Evolutionary conservation across 1,284 basidiomycete genomes (phyloP).

Genomic region (Schizophyllum amplum): DNA sequence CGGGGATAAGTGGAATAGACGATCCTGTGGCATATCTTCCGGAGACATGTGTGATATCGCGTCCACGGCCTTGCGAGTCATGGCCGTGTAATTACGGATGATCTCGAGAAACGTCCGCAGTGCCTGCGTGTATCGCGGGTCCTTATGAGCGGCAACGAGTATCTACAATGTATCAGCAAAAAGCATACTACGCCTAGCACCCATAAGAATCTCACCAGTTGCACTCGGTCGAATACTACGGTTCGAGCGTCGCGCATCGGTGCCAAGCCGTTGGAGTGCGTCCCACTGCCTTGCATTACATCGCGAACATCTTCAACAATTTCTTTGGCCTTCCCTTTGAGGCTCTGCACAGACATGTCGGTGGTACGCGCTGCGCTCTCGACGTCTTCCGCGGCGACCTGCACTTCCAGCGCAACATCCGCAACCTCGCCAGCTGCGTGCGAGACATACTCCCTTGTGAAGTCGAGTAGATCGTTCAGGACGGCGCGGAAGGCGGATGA

Average conservation of each 20-base stretch:
- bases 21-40: slow-evolving; percentile 14
- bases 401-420: slow-evolving; percentile 25
- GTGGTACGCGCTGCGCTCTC: slow-evolving; percentile 16
- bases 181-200: not conserved
- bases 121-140: slow-evolving; percentile 28
- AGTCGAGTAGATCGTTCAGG: slow-evolving; percentile 28
- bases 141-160: slow-evolving; percentile 28
- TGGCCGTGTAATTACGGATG: slow-evolving; percentile 31
- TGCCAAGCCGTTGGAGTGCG: slow-evolving; percentile 14
- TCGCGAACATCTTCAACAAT: slow-evolving; percentile 15
- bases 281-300: slow-evolving; percentile 12
- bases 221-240: slow-evolving; percentile 25
- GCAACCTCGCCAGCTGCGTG: slow-evolving; percentile 30
- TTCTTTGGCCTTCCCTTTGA: slow-evolving; percentile 9
- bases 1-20: slow-evolving; percentile 17
- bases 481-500: slow-evolving; percentile 38
- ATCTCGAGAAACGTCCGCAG: slow-evolving; percentile 31
- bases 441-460: slow-evolving; percentile 29
- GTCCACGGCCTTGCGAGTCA: slow-evolving; percentile 18
- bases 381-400: slow-evolving; percentile 21
- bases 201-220: slow-evolving; percentile 25
- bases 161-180: slow-evolving; percentile 20
- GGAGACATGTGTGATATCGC: slow-evolving; percentile 11
- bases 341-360: slow-evolving; percentile 13
- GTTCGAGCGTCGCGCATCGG: slow-evolving; percentile 23